Base-by-base conservation (phyloP, 2,329 filamentous ascomycete species). In the Neopestalotiopsis sp. region DNA sequence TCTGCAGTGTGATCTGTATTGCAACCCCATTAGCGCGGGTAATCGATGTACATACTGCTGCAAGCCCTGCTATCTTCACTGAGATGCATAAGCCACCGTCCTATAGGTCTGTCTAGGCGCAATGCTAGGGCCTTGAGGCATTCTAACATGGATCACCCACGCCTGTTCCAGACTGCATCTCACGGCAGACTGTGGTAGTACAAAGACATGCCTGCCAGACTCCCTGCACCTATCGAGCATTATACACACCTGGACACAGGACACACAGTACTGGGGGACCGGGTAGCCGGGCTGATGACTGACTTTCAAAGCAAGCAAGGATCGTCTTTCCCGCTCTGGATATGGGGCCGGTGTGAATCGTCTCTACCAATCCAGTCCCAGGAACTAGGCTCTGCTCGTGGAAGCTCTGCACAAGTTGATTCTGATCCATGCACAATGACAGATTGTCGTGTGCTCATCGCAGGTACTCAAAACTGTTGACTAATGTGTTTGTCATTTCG, bases 391-490 rank as follows among this genome's bases (percentile, higher is more conserved):
- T 38, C 6, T 52, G 9, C 17, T 3, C 45, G 20, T 52, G 45
- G 17, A 52, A 5, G 45, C 9, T 52, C 34, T 38, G 34, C 94
- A 97, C 82, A 97, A 97, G 81, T 97, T 94, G 94, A 91, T 97
- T 69, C 87, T 97, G 6, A 38, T 38, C 10, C 5, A 38, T 38
- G 34, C 10, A 38, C 34, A 38, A 38, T 38, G 34, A 38, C 34
- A 38, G 34, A 38, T 7, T 38, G 10, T 10, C 6, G 34, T 10
- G 10, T 38, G 6, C 6, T 38, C 34, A 7, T 38, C 34, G 24
- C 24, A 28, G 24, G 24, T 28, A 28, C 24, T 28, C 24, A 28
- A 28, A 28, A 28, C 24, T 28, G 24, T 28, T 28, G 24, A 28
- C 24, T 28, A 28, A 28, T 28, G 24, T 28, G 24, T 28, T 28